Base-by-base conservation (phyloP, 106 monocot genomes). In the Xerophyta viscosa region DNA sequence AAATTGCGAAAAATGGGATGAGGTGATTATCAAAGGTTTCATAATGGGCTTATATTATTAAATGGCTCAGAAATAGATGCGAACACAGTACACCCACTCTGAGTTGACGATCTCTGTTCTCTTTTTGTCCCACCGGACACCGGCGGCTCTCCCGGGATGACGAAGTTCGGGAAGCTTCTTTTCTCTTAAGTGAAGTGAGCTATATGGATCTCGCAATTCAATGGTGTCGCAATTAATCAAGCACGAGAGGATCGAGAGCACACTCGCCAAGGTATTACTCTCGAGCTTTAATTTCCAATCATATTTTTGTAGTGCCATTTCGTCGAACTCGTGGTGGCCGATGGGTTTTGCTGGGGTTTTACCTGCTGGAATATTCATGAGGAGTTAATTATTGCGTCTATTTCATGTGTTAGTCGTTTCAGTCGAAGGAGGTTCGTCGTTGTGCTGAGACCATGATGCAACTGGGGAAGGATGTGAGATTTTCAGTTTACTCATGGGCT, bases 181-280 rank as follows among this genome's bases (percentile, higher is more conserved):
- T n/a, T n/a, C n/a, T n/a, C n/a, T n/a, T n/a, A n/a, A n/a, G n/a
- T n/a, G n/a, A n/a, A n/a, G n/a, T n/a, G n/a, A n/a, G n/a, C n/a
- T n/a, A 4, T 11, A 29, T n/a, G 14, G 13, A 20, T 6, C 33
- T 4, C 26, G 31, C 65, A 93, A 88, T 56, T 86, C 96, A 36
- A 86, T 98, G 96, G 89, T 98, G 6, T 98, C 96, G 15, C 96
- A 96, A 62, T 47, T 96, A 33, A 84, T 96, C 59, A 89, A 89
- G 68, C 96, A 98, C 63, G 96, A 98, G 63, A 62, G 96, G 11
- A 98, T 98, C 50, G 89, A 98, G 37, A 98, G 89, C 14, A 86
- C 96, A 18, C 71, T 98, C 6, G 79, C 96, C 11, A 98, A 96
- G 85, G 94, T 89, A n/a, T 50, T 13, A 11, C 23, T 46, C 37